Percentiles rank a stretch among this genome's conserved stretches.
phyloP scores from a whole-genome alignment of 768 basidiomycete genomes.

The Rhodocollybia butyracea region DNA sequence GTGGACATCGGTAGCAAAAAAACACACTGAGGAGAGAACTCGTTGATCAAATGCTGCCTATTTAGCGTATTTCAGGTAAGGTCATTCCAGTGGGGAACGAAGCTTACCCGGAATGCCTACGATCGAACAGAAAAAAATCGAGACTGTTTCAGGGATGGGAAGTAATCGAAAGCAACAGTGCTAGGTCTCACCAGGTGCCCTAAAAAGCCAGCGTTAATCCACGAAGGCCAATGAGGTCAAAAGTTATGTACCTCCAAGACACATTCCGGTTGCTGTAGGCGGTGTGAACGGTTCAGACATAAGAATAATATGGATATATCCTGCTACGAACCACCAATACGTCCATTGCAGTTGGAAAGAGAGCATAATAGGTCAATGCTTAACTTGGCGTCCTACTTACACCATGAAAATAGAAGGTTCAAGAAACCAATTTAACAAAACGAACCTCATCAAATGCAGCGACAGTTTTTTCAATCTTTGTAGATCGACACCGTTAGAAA shows the following conservation, averaged over 20 bases:
- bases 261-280: slow-evolving; percentile 79
- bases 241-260: too few relatives aligned
- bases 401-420: background rate
- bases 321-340: slow-evolving; percentile 71
- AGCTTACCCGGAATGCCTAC: slow-evolving; percentile 40
- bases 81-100: background rate
- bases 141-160: background rate
- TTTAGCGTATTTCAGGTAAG: background rate
- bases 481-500: slow-evolving; percentile 3
- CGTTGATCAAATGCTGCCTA: slow-evolving; percentile 89
- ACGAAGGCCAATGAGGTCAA: too few relatives aligned
- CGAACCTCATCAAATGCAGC: slow-evolving; percentile 84
- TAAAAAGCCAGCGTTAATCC: too few relatives aligned
- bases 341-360: slow-evolving; percentile 83
- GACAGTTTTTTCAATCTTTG: slow-evolving; percentile 82
- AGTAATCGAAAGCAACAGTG: background rate
- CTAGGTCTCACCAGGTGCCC: slow-evolving; percentile 65
- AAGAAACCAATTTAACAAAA: background rate
- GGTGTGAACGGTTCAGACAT: background rate
- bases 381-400: slow-evolving; percentile 67
- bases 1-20: slow-evolving; percentile 95
- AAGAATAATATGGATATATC: slow-evolving; percentile 2
- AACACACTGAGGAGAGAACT: slow-evolving; percentile 83
- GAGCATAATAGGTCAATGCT: slow-evolving; percentile 72
- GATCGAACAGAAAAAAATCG: slow-evolving; percentile 4